Conservation (phyloP, 306 rosid genomes). For the Mimosa pudica region DNA sequence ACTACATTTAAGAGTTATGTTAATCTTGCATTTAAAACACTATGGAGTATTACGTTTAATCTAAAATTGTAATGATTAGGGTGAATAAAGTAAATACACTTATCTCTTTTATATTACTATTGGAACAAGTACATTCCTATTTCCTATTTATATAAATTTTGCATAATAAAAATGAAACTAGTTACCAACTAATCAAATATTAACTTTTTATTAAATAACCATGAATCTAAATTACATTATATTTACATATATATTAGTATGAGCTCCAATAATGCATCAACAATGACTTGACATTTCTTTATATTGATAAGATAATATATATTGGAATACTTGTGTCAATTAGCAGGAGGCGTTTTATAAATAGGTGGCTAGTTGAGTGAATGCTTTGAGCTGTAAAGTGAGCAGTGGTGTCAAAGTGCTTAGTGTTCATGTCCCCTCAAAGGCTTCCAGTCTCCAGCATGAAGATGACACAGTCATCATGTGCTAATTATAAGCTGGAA, state of each 20-base stretch:
- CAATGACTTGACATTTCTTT: too few relatives aligned
- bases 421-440: constrained; percentile 49
- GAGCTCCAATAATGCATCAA: not conserved
- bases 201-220: not conserved
- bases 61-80: too few relatives aligned
- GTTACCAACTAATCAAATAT: too few relatives aligned
- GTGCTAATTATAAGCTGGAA: constrained; percentile 25
- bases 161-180: too few relatives aligned
- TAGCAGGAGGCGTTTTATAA: not conserved
- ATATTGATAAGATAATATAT: too few relatives aligned
- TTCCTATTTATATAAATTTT: not conserved
- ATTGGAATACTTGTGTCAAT: too few relatives aligned
- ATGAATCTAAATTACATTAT: not conserved
- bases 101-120: too few relatives aligned
- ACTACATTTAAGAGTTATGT: too few relatives aligned
- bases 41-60: too few relatives aligned
- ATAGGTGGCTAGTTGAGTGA: not conserved
- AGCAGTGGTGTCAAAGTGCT: constrained; percentile 31
- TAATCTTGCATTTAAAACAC: too few relatives aligned
- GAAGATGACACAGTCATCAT: not conserved
- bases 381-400: not conserved
- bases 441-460: constrained; percentile 39
- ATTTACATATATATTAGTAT: too few relatives aligned
- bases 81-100: not conserved
- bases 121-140: not conserved